Evolutionary conservation across 2,329 filamentous ascomycete genomes (phyloP).

Genomic region (Ophiostoma sp.): DNA sequence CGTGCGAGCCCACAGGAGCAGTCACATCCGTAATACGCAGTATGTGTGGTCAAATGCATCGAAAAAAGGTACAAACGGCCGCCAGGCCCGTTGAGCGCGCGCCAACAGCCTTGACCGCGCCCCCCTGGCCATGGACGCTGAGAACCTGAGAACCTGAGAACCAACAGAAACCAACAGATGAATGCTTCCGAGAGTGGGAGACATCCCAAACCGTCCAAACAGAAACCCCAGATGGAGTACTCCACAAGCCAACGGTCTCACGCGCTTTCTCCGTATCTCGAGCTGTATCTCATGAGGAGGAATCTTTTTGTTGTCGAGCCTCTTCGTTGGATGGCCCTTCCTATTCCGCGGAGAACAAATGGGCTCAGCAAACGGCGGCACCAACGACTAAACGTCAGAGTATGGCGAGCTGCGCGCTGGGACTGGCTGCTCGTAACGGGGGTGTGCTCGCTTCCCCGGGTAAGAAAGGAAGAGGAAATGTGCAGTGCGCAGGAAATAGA

Average conservation of each 20-base stretch:
- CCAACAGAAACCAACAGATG: neutral
- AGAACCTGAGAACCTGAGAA: neutral
- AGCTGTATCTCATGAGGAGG: neutral
- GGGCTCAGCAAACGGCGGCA: neutral
- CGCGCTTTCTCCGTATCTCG: neutral
- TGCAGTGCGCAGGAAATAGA: neutral
- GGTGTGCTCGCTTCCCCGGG: slow-evolving; percentile 12
- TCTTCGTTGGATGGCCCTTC: neutral
- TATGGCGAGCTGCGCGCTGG: neutral
- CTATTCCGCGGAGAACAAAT: neutral
- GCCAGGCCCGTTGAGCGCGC: neutral
- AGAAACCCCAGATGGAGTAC: slow-evolving; percentile 15
- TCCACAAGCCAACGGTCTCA: neutral
- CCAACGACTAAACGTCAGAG: neutral
- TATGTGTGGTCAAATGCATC: neutral
- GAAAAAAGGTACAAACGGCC: neutral
- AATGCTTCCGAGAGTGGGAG: neutral
- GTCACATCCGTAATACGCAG: neutral
- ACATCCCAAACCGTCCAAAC: neutral
- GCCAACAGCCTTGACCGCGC: neutral
- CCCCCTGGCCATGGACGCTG: neutral
- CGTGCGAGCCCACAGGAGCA: neutral
- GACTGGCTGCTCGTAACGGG: neutral
- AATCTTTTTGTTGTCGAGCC: neutral
- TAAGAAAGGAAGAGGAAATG: slow-evolving; percentile 5